Evolutionary conservation across 169 alveolate species (phyloP), one percentile per base, ranked within the genome.

Genomic region (Plasmodium berghei): DNA sequence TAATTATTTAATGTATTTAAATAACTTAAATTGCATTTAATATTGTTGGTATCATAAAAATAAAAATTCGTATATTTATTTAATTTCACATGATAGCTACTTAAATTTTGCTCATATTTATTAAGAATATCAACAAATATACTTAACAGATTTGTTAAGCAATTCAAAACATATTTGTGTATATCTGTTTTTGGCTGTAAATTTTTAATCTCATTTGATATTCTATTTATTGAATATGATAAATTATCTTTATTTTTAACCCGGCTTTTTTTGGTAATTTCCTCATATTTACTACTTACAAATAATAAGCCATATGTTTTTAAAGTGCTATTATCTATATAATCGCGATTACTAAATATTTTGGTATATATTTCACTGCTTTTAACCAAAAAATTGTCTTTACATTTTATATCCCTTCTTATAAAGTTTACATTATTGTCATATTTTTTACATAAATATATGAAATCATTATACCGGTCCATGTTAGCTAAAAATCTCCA

Each of bases 391-490:
- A 77, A 77, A 9, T 8, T 58, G 18, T 77, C 89, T 48, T 77
- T 77, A 20, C 72, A 59, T 22, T 77, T 64, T 18, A 16, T 63
- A 16, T 26, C 72, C 46, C 59, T 64, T 54, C 49, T 45, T 55
- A 34, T 64, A 28, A 59, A 49, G 58, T 26, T 34, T n/a, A 49
- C 59, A 22, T 69, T 69, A 22, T 77, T 77, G 59, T 77, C 75
- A 45, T 28, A 55, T 22, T 77, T 77, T 56, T 69, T 66, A 58
- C 89, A 77, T 54, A 77, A 54, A 56, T 69, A 16, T 69, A 45
- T n/a, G 69, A 77, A 77, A 10, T 77, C 89, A 58, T 77, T 75
- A 28, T 46, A 77, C 8, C 89, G 89, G 66, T 77, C 77, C 89
- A 77, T 77, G 20, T 16, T 52, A 34, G 42, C 42, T 34, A 34